Evolutionary conservation across 108 stramenopile genomes (phyloP).

Genomic region (Cyclostephanos invisitatus): DNA sequence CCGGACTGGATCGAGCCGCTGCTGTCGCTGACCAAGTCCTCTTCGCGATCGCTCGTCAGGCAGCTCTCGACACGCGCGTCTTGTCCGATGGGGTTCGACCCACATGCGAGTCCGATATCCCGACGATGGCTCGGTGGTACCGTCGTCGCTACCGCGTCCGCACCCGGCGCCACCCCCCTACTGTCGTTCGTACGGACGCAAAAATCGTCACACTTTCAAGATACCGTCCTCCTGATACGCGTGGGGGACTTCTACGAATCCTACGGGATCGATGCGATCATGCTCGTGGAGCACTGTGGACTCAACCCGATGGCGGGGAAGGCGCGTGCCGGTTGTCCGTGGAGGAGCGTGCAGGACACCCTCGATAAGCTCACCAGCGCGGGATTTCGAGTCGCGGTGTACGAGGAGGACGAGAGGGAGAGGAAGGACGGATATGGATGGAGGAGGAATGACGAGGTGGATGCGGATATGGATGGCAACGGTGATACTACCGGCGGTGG

Average conservation of each 20-base stretch:
- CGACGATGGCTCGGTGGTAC: not conserved
- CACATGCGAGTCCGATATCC: conserved; percentile 41
- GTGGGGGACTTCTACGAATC: conserved; percentile 98
- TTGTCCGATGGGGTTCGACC: conserved; percentile 88
- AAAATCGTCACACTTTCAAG: conserved; percentile 57
- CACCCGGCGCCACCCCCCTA: conserved; percentile 46
- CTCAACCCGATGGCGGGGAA: conserved; percentile 95
- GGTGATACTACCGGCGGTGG: conserved; percentile 12
- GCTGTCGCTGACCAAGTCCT: conserved; percentile 57
- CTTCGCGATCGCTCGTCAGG: conserved; percentile 57
- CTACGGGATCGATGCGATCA: conserved; percentile 92
- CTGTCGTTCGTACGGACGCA: conserved; percentile 67
- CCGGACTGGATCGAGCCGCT: conserved; percentile 72
- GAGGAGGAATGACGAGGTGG: not conserved
- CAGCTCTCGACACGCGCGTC: conserved; percentile 54
- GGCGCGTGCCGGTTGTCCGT: conserved; percentile 92
- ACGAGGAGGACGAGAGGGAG: conserved; percentile 76
- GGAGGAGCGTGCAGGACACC: conserved; percentile 87
- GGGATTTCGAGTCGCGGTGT: conserved; percentile 92
- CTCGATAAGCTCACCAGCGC: conserved; percentile 80
- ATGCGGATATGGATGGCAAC: conserved; percentile 5
- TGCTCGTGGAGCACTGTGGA: conserved; percentile 93
- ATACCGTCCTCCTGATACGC: conserved; percentile 72
- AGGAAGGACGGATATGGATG: conserved; percentile 15
- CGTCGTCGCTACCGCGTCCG: not conserved